Conservation (phyloP, 148 eudicot species). For the Dianthus caryophyllus region DNA sequence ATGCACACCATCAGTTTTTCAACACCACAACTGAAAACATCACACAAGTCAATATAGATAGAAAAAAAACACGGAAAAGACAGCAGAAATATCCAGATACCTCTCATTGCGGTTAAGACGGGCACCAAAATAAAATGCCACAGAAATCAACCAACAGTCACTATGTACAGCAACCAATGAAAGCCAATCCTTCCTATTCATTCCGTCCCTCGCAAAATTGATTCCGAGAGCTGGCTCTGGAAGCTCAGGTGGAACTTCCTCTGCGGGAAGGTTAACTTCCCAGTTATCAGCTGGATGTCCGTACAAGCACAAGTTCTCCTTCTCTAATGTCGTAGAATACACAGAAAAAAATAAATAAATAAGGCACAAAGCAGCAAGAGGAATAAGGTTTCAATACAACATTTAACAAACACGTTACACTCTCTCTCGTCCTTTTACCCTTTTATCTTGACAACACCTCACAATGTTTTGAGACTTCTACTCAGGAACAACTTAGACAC, state of each 20-base stretch:
- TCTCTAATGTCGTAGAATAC: constrained; percentile 33
- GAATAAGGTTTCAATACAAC: neutral
- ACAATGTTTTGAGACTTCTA: neutral
- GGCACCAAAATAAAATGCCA: constrained; percentile 37
- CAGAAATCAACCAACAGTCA: constrained; percentile 79
- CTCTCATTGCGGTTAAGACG: constrained; percentile 13
- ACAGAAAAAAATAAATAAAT: neutral
- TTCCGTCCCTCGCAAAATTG: constrained; percentile 79
- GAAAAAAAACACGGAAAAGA: no score
- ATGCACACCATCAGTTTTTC: neutral
- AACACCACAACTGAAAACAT: neutral
- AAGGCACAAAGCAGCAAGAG: constrained; percentile 7
- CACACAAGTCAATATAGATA: neutral
- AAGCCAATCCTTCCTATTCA: constrained; percentile 69
- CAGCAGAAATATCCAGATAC: neutral
- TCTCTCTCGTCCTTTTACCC: neutral
- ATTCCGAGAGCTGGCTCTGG: constrained; percentile 90
- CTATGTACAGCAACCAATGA: constrained; percentile 71
- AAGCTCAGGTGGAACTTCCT: constrained; percentile 85
- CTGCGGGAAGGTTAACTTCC: constrained; percentile 79
- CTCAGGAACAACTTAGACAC: neutral
- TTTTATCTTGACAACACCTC: neutral
- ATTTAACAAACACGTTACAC: neutral
- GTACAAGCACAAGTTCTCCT: constrained; percentile 75
- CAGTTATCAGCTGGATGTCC: constrained; percentile 64